Base-by-base conservation (phyloP, 2,329 filamentous ascomycete species). In the Chaetomium sp. region DNA sequence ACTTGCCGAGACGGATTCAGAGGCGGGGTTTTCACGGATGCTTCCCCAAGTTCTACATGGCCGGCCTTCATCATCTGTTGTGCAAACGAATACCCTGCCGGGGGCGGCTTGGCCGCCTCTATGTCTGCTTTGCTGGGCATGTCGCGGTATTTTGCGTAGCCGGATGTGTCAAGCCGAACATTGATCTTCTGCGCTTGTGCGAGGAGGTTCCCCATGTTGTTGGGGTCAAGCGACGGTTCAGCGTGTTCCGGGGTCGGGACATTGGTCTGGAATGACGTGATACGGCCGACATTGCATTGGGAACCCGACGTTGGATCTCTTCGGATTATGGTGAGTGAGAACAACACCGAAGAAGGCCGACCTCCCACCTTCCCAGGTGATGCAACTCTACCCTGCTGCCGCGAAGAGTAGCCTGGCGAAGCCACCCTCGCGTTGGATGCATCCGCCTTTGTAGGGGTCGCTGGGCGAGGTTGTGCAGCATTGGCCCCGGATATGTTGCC, bases 271-370 rank as follows among this genome's bases (percentile, higher is more conserved):
- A 76, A 76, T 0, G 79, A 82, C 1, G 77, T 78, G 49, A 90
- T 78, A 53, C 77, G 83, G 27, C 84, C 88, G 10, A 91, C 79
- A 65, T 91, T 91, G 86, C 87, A 90, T 68, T 91, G 88, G 53
- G 76, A 77, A 6, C 83, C 82, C 7, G 84, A 81, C 27, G 79
- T 76, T 1, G 86, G 86, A 66, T 91, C 85, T 60, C 87, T 81
- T n/a, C 88, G 84, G 63, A 91, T 89, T 11, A 91, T 69, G 0
- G 82, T 85, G 11, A 84, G 70, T 2, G 75, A 77, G 59, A 82
- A 83, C 0, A 79, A 75, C 0, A 70, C 68, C 35, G 57, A 58
- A 0, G 61, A 54, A 5, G 63, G 53, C 5, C 53, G 47, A 6
- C 42, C 48, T 2, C 53, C 51, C 6, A 41, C 6, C 32, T 49